Conservation (phyloP, 2,329 filamentous ascomycete species). For the Lizonia empirigonia region DNA sequence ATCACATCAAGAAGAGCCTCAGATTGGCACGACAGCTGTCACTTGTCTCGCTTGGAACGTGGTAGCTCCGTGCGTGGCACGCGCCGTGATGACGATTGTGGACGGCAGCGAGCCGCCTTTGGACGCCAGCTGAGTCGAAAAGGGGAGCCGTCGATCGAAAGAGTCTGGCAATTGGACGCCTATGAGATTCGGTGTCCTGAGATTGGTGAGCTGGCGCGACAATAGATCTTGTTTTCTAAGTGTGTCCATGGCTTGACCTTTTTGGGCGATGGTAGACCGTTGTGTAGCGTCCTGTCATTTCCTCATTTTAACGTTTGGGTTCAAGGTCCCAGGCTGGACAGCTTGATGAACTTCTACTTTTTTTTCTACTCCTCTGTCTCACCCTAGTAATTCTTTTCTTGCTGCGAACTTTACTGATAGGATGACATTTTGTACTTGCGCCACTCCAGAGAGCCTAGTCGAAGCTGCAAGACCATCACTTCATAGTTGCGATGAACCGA, state of each 20-base stretch:
- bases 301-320: conserved; percentile 2
- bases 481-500: conserved; percentile 21
- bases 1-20: conserved; percentile 4
- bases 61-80: conserved; percentile 1
- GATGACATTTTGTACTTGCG: conserved; percentile 29
- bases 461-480: conserved; percentile 24
- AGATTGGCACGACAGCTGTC: conserved; percentile 8
- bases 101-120: conserved; percentile 17
- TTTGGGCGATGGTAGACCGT: conserved; percentile 6
- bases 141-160: conserved; percentile 6
- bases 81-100: conserved; percentile 1
- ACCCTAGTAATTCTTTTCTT: neutral
- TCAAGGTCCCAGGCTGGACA: neutral
- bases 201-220: conserved; percentile 15
- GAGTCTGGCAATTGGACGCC: neutral
- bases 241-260: conserved; percentile 11
- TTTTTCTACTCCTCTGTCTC: neutral
- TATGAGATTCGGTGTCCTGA: conserved; percentile 17
- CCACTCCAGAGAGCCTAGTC: conserved; percentile 20
- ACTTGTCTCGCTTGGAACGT: conserved; percentile 3
- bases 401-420: conserved; percentile 3
- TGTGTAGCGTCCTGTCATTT: conserved; percentile 19
- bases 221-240: conserved; percentile 17
- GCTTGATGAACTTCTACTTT: neutral
- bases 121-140: conserved; percentile 13